A percentile compares a stretch with the other conserved stretches of the same genome.
Conservation (phyloP, 306 rosid genomes). For the Albizia julibrissin region DNA sequence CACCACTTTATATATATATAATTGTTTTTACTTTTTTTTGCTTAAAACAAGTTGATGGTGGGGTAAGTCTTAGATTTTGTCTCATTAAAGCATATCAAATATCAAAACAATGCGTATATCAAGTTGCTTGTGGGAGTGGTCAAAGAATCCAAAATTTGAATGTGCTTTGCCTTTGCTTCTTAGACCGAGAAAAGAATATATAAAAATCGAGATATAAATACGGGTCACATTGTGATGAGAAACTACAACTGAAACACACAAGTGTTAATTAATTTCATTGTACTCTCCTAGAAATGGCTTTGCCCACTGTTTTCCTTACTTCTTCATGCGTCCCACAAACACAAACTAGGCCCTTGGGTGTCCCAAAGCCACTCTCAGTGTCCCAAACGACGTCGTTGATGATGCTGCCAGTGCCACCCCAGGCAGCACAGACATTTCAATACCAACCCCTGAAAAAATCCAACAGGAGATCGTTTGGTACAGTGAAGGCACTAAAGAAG, state of each 20-base stretch:
- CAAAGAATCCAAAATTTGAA: background rate
- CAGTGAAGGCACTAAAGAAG: slow-evolving; percentile 25
- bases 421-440: background rate
- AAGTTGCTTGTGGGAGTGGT: slow-evolving; percentile 18
- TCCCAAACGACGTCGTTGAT: slow-evolving; percentile 13
- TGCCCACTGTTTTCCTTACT: background rate
- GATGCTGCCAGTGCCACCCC: slow-evolving; percentile 4
- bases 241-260: background rate
- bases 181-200: slow-evolving; percentile 4
- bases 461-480: slow-evolving; percentile 4
- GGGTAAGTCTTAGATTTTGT: background rate
- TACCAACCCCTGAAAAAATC: background rate
- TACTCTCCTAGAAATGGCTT: background rate
- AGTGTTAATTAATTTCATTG: background rate
- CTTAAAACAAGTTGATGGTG: background rate
- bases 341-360: background rate
- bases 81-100: background rate
- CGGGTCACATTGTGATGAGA: background rate
- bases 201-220: background rate
- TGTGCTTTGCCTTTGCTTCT: slow-evolving; percentile 29
- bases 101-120: background rate
- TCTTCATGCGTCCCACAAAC: background rate
- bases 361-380: background rate
- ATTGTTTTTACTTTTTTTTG: no score
- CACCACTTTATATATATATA: no score